Evolutionary conservation across 2,329 filamentous ascomycete genomes (phyloP), one percentile per base, ranked within the genome.

Genomic region (Ascochyta fabae): DNA sequence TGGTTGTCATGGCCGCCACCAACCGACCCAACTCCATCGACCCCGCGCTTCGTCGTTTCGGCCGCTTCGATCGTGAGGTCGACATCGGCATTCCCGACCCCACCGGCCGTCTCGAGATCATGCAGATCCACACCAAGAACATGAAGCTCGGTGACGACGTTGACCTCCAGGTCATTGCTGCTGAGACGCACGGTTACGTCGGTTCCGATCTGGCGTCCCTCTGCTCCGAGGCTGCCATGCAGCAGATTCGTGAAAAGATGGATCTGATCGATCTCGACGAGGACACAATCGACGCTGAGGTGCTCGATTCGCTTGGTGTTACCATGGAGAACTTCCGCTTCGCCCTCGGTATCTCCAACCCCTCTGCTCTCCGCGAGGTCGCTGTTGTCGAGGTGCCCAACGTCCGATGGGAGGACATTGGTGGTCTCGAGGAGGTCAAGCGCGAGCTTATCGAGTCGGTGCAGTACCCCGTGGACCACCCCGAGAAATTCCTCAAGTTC

Each of bases 241-340:
- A 99, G 79, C 95, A 99, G 82, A 99, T 99, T 79, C 94, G 95
- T 82, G 95, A 99, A 82, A 99, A 99, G 89, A 99, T 99, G 95
- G 95, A 99, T 76, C 86, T 99, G 63, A 99, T 99, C 67, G 95
- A 99, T 79, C 86, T 99, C 31, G 95, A 99, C 64, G 95, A 99
- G 81, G 95, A 99, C 74, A 99, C 95, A 60, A 99, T 99, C 61
- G 95, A 99, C 71, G 95, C 95, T 27, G 95, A 99, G 82, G 95
- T 99, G 48, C 86, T 99, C 50, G 95, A 99, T 80, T 98, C 95
- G 41, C 88, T 99, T 42, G 95, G 95, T 77, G 95, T 99, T 44
- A 99, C 95, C 60, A 98, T 98, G 92, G 95, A 99, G 80, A 99
- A 99, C 86, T 99, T 99, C 91, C 91, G 93, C 70, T 99, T 96